Conservation (phyloP, 768 basidiomycete genomes). For the Termitomyces sp. region DNA sequence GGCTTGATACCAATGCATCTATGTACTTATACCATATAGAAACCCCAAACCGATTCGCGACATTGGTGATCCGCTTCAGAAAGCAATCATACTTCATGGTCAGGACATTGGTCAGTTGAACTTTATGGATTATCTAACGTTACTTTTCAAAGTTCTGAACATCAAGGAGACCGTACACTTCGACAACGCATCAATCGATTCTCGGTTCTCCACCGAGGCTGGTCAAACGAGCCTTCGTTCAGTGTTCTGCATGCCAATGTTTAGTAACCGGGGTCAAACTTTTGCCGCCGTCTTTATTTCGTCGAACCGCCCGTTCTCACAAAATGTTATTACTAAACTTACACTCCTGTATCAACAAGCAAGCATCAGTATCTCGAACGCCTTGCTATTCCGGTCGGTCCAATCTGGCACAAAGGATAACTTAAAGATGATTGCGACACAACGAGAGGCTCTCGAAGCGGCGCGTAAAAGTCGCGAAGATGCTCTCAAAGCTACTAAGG, state of each 20-base stretch:
- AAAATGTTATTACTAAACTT: slow-evolving; percentile 53
- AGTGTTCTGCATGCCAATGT: slow-evolving; percentile 64
- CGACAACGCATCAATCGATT: slow-evolving; percentile 57
- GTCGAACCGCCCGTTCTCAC: slow-evolving; percentile 59
- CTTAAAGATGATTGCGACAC: slow-evolving; percentile 70
- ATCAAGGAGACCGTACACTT: slow-evolving; percentile 55
- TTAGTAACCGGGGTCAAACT: slow-evolving; percentile 70
- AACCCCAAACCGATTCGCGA: slow-evolving; percentile 55
- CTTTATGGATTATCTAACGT: neutral
- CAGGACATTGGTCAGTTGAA: slow-evolving; percentile 13
- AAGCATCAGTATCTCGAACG: slow-evolving; percentile 70
- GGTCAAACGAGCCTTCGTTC: slow-evolving; percentile 54
- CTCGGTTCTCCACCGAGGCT: slow-evolving; percentile 65
- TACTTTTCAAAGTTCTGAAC: slow-evolving; percentile 44
- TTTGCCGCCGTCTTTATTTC: slow-evolving; percentile 67
- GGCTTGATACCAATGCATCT: neutral
- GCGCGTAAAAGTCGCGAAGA: slow-evolving; percentile 67
- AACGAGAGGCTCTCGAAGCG: slow-evolving; percentile 62
- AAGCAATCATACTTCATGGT: slow-evolving; percentile 66
- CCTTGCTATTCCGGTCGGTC: slow-evolving; percentile 68
- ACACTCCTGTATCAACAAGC: slow-evolving; percentile 69
- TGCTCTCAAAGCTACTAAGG: slow-evolving; percentile 70
- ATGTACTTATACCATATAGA: slow-evolving; percentile 24
- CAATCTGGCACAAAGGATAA: slow-evolving; percentile 72
- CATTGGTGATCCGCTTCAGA: slow-evolving; percentile 56